phyloP scores from a whole-genome alignment of 345 rosid genomes.

The Euclidium syriacum region DNA sequence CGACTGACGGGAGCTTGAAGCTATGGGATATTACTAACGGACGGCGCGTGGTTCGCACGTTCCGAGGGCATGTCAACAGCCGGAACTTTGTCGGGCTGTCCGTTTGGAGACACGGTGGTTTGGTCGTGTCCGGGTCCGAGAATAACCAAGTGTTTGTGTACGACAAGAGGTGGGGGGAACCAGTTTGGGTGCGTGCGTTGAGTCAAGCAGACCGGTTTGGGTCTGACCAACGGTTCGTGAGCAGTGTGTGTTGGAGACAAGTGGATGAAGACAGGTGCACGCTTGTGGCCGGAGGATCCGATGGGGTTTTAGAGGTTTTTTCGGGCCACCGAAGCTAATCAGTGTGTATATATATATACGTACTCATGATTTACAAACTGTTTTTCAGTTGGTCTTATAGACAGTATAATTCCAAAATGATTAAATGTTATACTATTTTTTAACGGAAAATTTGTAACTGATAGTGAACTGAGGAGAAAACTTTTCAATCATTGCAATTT shows the following conservation, averaged over 20 bases:
- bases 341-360: background rate
- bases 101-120: constrained; percentile 65
- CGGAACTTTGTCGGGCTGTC: constrained; percentile 83
- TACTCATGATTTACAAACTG: background rate
- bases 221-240: constrained; percentile 44
- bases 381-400: constrained; percentile 2
- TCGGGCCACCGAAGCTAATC: constrained; percentile 38
- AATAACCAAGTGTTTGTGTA: constrained; percentile 64
- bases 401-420: background rate
- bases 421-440: background rate
- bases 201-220: constrained; percentile 9
- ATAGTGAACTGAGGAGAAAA: too few relatives aligned
- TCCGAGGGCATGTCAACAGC: constrained; percentile 60
- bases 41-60: constrained; percentile 41
- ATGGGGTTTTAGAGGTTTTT: constrained; percentile 61
- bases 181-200: constrained; percentile 60
- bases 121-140: constrained; percentile 82
- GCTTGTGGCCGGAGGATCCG: constrained; percentile 78
- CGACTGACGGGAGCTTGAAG: constrained; percentile 72
- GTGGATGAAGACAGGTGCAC: constrained; percentile 52
- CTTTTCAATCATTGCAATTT: too few relatives aligned
- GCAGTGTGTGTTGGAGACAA: constrained; percentile 85
- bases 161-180: constrained; percentile 74
- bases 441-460: background rate
- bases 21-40: constrained; percentile 41